phyloP scores from a whole-genome alignment of 2,329 filamentous ascomycete genomes.

The Proliferodiscus dingleyae region DNA sequence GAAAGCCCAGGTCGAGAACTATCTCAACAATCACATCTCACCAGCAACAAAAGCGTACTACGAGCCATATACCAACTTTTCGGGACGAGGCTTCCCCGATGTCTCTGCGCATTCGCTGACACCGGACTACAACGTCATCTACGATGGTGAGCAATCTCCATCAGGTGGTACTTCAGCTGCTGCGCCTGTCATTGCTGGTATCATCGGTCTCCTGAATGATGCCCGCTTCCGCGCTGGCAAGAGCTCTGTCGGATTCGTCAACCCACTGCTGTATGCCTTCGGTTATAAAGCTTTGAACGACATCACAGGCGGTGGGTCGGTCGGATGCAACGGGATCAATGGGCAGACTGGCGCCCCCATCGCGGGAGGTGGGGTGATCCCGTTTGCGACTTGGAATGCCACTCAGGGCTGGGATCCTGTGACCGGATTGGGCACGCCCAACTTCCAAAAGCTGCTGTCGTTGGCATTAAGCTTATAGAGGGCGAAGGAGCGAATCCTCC shows the following conservation, averaged over 20 bases:
- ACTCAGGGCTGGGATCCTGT: constrained; percentile 43
- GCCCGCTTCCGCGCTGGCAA: constrained; percentile 47
- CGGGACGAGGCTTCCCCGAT: constrained; percentile 50
- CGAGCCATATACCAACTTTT: constrained; percentile 39
- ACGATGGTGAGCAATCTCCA: constrained; percentile 19
- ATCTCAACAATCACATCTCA: constrained; percentile 32
- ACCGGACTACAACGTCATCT: constrained; percentile 46
- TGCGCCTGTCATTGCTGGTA: constrained; percentile 51
- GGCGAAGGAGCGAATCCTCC: background rate
- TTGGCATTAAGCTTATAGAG: constrained; percentile 2
- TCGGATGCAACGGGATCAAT: constrained; percentile 31
- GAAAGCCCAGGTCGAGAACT: constrained; percentile 35
- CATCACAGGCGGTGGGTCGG: constrained; percentile 34
- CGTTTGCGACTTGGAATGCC: constrained; percentile 38
- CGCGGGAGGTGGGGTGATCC: constrained; percentile 21
- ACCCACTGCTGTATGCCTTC: constrained; percentile 53
- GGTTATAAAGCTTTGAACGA: constrained; percentile 47
- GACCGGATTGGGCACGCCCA: constrained; percentile 44
- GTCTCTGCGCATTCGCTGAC: constrained; percentile 42
- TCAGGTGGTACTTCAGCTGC: constrained; percentile 39
- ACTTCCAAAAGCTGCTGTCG: constrained; percentile 37
- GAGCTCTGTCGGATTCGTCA: constrained; percentile 47
- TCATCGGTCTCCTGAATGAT: constrained; percentile 60
- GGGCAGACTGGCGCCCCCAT: constrained; percentile 13
- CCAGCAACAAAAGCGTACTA: constrained; percentile 33